Percentiles rank a stretch among this genome's conserved stretches.
phyloP scores from a whole-genome alignment of 352 stramenopile species.

The Globisporangium acanthophoron region DNA sequence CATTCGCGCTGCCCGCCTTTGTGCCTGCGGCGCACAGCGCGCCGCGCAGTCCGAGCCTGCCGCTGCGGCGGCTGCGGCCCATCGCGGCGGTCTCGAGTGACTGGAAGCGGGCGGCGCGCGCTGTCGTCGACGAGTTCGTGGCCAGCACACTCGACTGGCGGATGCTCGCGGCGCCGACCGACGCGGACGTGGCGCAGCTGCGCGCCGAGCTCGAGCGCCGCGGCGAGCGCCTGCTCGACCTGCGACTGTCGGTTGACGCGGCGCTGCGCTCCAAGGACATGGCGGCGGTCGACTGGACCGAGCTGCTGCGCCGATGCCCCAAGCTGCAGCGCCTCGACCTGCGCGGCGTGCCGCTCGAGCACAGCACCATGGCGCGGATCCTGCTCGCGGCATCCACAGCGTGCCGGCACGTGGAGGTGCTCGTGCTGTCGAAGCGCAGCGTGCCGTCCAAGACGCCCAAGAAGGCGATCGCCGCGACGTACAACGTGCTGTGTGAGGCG shows the following conservation, averaged over 20 bases:
- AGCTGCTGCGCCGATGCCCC: slow-evolving; percentile 7
- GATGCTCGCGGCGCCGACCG: neutral
- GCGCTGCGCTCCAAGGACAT: slow-evolving; percentile 4
- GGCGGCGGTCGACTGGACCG: slow-evolving; percentile 9
- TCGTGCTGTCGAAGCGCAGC: slow-evolving; percentile 15
- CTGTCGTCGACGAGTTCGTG: slow-evolving; percentile 2
- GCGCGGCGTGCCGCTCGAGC: slow-evolving; percentile 15
- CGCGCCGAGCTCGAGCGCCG: slow-evolving; percentile 3
- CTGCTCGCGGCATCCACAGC: slow-evolving; percentile 5
- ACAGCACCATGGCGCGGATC: slow-evolving; percentile 4
- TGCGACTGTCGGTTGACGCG: slow-evolving; percentile 4
- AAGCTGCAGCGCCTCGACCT: slow-evolving; percentile 21
- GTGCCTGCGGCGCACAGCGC: slow-evolving; percentile 1
- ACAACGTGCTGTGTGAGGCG: slow-evolving; percentile 12
- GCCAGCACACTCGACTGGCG: neutral
- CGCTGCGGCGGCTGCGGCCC: slow-evolving; percentile 3
- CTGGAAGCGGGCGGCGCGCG: slow-evolving; percentile 3
- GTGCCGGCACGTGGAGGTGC: slow-evolving; percentile 12
- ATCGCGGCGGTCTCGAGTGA: slow-evolving; percentile 1
- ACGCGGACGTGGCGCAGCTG: slow-evolving; percentile 1
- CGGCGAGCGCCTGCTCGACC: slow-evolving; percentile 5
- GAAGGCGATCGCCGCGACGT: slow-evolving; percentile 1
- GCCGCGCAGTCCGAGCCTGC: slow-evolving; percentile 5
- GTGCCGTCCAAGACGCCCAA: slow-evolving; percentile 1
- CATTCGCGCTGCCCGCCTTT: slow-evolving; percentile 7